Percentiles rank a stretch among this genome's conserved stretches.
Evolutionary conservation across 192 early-diverging fungal genomes (phyloP).

Genomic region (Kappamyces sp.): DNA sequence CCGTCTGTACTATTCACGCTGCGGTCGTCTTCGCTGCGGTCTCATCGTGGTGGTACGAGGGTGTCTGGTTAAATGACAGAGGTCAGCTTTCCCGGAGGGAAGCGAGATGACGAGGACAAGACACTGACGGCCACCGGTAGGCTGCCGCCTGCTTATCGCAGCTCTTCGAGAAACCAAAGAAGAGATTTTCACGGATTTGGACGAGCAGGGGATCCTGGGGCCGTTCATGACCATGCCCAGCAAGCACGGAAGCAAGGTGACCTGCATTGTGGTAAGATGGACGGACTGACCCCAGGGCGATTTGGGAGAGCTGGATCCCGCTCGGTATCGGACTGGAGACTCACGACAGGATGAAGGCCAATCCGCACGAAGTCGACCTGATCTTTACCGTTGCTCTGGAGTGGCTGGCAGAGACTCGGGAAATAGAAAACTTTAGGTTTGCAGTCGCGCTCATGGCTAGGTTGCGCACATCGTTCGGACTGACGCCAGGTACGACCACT

Average conservation of each 20-base stretch:
- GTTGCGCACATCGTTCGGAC: neutral
- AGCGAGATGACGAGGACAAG: slow-evolving; percentile 50
- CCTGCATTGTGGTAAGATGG: slow-evolving; percentile 18
- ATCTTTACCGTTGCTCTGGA: slow-evolving; percentile 65
- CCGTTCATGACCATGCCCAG: slow-evolving; percentile 53
- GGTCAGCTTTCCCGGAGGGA: slow-evolving; percentile 35
- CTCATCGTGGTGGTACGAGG: slow-evolving; percentile 74
- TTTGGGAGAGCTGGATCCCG: slow-evolving; percentile 35
- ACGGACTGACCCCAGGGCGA: neutral
- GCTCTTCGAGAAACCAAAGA: slow-evolving; percentile 77
- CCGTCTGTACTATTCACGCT: slow-evolving; percentile 75
- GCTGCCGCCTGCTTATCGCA: slow-evolving; percentile 23
- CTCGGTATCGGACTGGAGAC: neutral
- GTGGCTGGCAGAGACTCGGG: slow-evolving; percentile 49
- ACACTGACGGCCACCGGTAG: slow-evolving; percentile 19
- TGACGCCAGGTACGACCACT: neutral
- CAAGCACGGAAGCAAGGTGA: slow-evolving; percentile 35
- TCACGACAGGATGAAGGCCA: slow-evolving; percentile 31
- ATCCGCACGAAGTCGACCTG: slow-evolving; percentile 59
- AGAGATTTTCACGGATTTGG: slow-evolving; percentile 56
- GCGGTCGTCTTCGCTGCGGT: slow-evolving; percentile 53
- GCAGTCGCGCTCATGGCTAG: slow-evolving; percentile 19
- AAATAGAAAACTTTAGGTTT: slow-evolving; percentile 37
- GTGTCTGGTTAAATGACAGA: slow-evolving; percentile 21
- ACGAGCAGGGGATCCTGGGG: slow-evolving; percentile 55